Percentiles rank a stretch among this genome's conserved stretches.
Conservation (phyloP, 1,139 yeast genomes). For the Geotrichum candidum region DNA sequence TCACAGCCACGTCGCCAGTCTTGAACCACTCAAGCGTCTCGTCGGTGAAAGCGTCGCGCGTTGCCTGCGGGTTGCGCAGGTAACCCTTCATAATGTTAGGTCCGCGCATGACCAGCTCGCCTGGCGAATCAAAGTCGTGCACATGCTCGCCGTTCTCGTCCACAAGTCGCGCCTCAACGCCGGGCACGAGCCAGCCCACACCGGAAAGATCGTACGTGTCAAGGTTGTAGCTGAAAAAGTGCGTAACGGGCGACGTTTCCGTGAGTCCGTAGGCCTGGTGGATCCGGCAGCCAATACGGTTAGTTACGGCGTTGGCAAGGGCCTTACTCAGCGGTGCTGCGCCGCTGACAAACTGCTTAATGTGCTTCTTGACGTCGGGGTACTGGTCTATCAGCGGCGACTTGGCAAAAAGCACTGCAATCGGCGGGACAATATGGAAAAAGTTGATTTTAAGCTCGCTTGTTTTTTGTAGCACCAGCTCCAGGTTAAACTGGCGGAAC, state of each 20-base stretch:
- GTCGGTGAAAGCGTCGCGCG: constrained; percentile 45
- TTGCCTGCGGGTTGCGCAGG: constrained; percentile 51
- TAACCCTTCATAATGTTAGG: constrained; percentile 63
- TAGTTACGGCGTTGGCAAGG: constrained; percentile 27
- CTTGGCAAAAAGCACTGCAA: constrained; percentile 37
- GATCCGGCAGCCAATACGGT: constrained; percentile 23
- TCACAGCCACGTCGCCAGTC: constrained; percentile 70
- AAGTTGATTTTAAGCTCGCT: constrained; percentile 28
- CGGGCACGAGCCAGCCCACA: constrained; percentile 45
- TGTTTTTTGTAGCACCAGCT: constrained; percentile 27
- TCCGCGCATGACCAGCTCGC: constrained; percentile 65
- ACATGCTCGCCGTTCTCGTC: constrained; percentile 43
- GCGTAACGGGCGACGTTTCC: constrained; percentile 36
- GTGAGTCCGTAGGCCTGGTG: constrained; percentile 77
- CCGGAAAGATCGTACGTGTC: constrained; percentile 29
- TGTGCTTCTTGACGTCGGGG: constrained; percentile 23
- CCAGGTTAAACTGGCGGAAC: constrained; percentile 34
- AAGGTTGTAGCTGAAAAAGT: constrained; percentile 20
- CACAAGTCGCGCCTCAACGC: constrained; percentile 44
- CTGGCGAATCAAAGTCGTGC: constrained; percentile 49
- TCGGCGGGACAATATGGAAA: constrained; percentile 37
- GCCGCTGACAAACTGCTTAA: constrained; percentile 31
- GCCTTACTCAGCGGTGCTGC: constrained; percentile 38
- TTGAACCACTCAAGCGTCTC: constrained; percentile 59
- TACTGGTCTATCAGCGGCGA: constrained; percentile 34